Evolutionary conservation across 257 asterid species (phyloP).

Genomic region (Handroanthus guayacan): DNA sequence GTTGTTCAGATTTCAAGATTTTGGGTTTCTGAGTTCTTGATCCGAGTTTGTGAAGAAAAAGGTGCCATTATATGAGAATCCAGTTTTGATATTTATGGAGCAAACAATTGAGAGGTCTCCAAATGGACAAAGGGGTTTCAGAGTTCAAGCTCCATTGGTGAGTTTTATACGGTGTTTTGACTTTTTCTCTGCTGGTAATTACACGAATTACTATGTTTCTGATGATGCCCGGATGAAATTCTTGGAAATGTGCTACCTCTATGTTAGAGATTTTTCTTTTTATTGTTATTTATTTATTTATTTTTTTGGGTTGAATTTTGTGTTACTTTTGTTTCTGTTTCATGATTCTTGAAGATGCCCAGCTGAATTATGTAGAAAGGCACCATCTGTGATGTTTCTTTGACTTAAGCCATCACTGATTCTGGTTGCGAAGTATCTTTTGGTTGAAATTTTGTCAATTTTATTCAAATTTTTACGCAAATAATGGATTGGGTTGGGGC

Average conservation of each 20-base stretch:
- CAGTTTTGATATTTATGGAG: constrained; percentile 61
- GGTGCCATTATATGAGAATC: constrained; percentile 42
- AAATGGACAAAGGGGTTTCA: constrained; percentile 72
- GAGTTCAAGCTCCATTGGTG: constrained; percentile 96
- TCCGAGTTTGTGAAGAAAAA: constrained; percentile 46
- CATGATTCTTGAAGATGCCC: constrained; percentile 36
- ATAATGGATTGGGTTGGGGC: constrained; percentile 33
- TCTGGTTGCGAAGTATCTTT: constrained; percentile 21
- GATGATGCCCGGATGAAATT: constrained; percentile 39
- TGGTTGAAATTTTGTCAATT: not conserved
- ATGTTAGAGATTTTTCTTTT: not conserved
- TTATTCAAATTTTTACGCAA: constrained; percentile 1
- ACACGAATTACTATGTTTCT: constrained; percentile 30
- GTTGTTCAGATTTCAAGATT: constrained; percentile 52
- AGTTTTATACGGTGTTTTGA: constrained; percentile 41
- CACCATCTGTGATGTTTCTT: constrained; percentile 5
- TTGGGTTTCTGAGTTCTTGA: constrained; percentile 49
- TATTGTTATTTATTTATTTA: not conserved
- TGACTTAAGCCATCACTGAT: constrained; percentile 6
- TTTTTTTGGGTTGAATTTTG: constrained; percentile 35
- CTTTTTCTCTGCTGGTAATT: constrained; percentile 23
- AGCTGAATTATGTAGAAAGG: constrained; percentile 15
- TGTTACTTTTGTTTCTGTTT: constrained; percentile 18
- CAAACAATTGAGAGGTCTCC: constrained; percentile 78
- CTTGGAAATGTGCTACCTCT: constrained; percentile 36